Conservation (phyloP, 345 rosid species). For the Populus tremula region DNA sequence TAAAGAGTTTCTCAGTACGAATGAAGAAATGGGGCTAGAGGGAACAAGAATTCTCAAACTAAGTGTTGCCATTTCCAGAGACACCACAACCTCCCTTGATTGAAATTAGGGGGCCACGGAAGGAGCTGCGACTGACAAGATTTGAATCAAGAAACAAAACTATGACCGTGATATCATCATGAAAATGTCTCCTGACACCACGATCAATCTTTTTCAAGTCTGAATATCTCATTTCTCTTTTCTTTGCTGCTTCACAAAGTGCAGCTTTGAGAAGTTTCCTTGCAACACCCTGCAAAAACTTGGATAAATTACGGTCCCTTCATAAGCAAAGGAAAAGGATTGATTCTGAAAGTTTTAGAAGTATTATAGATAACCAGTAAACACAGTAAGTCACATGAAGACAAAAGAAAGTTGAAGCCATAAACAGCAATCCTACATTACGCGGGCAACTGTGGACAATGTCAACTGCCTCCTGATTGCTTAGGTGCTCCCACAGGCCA, state of each 20-base stretch:
- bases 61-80: conserved; percentile 27
- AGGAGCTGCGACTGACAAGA: conserved; percentile 43
- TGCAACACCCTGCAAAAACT: conserved; percentile 63
- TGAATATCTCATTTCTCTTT: conserved; percentile 91
- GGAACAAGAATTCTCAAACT: conserved; percentile 28
- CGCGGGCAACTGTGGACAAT: conserved; percentile 73
- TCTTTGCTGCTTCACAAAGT: conserved; percentile 81
- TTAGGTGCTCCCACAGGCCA: conserved; percentile 97
- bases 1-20: conserved; percentile 22
- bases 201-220: conserved; percentile 91
- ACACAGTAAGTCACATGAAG: conserved; percentile 3
- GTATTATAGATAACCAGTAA: not conserved
- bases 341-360: conserved; percentile 10
- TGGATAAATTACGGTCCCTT: not conserved
- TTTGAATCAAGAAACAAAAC: conserved; percentile 74
- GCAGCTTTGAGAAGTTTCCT: conserved; percentile 75
- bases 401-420: conserved; percentile 1
- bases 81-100: conserved; percentile 55
- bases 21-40: conserved; percentile 17
- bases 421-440: conserved; percentile 50
- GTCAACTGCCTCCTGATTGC: conserved; percentile 91
- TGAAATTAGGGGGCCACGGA: conserved; percentile 50
- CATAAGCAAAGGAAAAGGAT: not conserved
- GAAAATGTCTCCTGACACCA: conserved; percentile 96
- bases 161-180: conserved; percentile 85